phyloP scores from a whole-genome alignment of 805 yeast species.

The Saccharomycopsis capsularis region DNA sequence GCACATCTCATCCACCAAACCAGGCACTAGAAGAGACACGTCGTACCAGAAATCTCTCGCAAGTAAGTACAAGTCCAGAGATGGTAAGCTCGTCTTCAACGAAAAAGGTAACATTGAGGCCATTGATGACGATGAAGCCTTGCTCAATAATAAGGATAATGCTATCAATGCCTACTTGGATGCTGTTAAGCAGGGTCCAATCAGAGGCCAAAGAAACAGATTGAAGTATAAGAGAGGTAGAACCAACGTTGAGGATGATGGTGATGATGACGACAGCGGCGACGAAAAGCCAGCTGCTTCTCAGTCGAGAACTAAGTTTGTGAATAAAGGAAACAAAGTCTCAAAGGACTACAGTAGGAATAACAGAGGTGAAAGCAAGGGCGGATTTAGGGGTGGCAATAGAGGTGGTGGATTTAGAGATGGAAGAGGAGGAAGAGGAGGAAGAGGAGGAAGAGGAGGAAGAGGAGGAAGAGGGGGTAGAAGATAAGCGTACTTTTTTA shows the following conservation, averaged over 20 bases:
- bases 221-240: conserved; percentile 74
- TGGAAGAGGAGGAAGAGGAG: neutral
- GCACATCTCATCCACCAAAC: conserved; percentile 83
- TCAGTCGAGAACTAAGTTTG: neutral
- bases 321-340: conserved; percentile 1
- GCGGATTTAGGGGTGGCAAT: conserved; percentile 4
- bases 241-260: conserved; percentile 45
- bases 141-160: conserved; percentile 33
- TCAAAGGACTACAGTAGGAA: neutral
- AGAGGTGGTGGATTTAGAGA: neutral
- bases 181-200: conserved; percentile 89
- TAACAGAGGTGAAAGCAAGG: neutral
- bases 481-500: too few species aligned
- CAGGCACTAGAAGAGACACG: conserved; percentile 28
- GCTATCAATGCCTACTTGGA: conserved; percentile 91
- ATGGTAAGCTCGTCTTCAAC: conserved; percentile 64
- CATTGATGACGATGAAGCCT: conserved; percentile 40
- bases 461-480: neutral
- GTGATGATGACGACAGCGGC: conserved; percentile 44
- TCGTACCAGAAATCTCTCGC: conserved; percentile 21
- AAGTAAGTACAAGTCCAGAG: conserved; percentile 41
- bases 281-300: conserved; percentile 20
- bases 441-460: neutral
- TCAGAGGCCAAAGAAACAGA: conserved; percentile 87
- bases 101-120: conserved; percentile 36